phyloP scores from a whole-genome alignment of 371 early-diverging fungal species.

The Haplosporangium sp. region DNA sequence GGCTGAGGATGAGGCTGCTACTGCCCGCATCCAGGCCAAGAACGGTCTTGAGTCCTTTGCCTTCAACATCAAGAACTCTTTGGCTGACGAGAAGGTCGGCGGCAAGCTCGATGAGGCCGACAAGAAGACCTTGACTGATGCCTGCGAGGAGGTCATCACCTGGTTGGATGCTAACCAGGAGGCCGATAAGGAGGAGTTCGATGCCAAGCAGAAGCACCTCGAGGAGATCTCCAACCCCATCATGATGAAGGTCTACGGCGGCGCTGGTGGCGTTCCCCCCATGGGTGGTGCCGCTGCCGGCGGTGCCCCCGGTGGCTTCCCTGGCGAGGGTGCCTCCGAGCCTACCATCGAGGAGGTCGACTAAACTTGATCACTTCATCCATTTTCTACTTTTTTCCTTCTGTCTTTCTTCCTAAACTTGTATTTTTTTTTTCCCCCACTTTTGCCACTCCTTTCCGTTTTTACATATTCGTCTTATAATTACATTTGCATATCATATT shows the following conservation, averaged over 20 bases:
- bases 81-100: conserved; percentile 88
- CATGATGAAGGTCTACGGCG: conserved; percentile 89
- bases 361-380: conserved; percentile 45
- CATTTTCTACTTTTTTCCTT: neutral
- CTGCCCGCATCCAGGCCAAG: conserved; percentile 88
- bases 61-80: conserved; percentile 92
- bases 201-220: conserved; percentile 92
- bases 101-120: conserved; percentile 85
- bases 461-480: conserved; percentile 16
- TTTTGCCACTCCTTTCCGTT: conserved; percentile 5
- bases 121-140: conserved; percentile 84
- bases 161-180: conserved; percentile 92
- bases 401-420: conserved; percentile 16
- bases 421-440: conserved; percentile 28
- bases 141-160: conserved; percentile 86
- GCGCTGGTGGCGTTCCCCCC: conserved; percentile 76
- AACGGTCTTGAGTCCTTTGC: conserved; percentile 95
- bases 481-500: conserved; percentile 22
- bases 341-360: conserved; percentile 90
- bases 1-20: conserved; percentile 93
- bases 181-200: conserved; percentile 95
- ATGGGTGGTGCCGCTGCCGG: conserved; percentile 69
- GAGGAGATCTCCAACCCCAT: conserved; percentile 96
- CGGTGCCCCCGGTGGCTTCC: conserved; percentile 72
- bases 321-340: conserved; percentile 65